phyloP scores from a whole-genome alignment of 768 basidiomycete genomes.

The Agrocybe praecox region DNA sequence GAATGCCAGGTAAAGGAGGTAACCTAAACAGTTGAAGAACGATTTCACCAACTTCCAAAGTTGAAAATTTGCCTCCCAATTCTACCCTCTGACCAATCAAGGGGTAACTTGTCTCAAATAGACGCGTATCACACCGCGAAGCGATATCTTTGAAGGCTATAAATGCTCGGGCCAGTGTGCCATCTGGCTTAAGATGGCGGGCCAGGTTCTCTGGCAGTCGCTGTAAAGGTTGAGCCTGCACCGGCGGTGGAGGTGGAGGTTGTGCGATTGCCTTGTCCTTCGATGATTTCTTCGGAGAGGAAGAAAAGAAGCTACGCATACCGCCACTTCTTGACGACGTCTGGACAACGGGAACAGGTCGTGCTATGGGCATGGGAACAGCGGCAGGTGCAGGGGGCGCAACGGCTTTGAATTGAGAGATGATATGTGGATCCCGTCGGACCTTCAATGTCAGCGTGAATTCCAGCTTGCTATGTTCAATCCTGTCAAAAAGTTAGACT shows the following conservation, averaged over 20 bases:
- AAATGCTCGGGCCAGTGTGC: conserved; percentile 86
- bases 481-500: conserved; percentile 42
- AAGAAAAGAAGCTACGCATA: conserved; percentile 76
- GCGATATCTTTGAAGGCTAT: conserved; percentile 90
- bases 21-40: conserved; percentile 89
- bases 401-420: conserved; percentile 72
- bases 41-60: conserved; percentile 82
- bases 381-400: conserved; percentile 46
- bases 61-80: conserved; percentile 55
- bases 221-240: conserved; percentile 36
- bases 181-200: conserved; percentile 80
- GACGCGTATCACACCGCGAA: conserved; percentile 76
- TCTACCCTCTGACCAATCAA: conserved; percentile 77
- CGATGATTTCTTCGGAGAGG: conserved; percentile 67
- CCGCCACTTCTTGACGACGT: conserved; percentile 58
- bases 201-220: conserved; percentile 75
- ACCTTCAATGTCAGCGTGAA: conserved; percentile 91
- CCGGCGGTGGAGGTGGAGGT: conserved; percentile 41
- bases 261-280: conserved; percentile 48
- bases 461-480: conserved; percentile 93
- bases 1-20: conserved; percentile 84
- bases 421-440: conserved; percentile 83
- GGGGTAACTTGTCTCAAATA: conserved; percentile 84
- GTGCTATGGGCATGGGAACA: conserved; percentile 27
- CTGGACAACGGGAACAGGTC: conserved; percentile 42